Evolutionary conservation across 257 asterid species (phyloP).

Genomic region (Solanum pinnatisectum): DNA sequence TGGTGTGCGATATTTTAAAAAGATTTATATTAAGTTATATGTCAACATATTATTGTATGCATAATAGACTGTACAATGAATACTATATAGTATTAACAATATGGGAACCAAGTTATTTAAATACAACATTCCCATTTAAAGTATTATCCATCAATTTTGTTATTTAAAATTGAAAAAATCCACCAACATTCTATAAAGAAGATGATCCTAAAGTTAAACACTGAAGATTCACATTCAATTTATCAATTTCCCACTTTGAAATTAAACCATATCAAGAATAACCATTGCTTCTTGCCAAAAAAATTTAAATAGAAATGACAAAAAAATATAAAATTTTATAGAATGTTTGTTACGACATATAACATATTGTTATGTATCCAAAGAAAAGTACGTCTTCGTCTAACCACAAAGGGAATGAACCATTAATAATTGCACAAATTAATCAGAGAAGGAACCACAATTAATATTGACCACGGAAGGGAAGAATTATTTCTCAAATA

Average conservation of each 20-base stretch:
- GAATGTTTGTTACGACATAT: neutral
- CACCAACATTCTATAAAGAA: neutral
- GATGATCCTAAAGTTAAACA: neutral
- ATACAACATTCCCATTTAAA: neutral
- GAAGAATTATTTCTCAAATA: neutral
- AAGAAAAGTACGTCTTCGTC: neutral
- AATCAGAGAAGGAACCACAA: neutral
- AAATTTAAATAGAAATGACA: neutral
- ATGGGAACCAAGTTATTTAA: neutral
- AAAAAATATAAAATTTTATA: neutral
- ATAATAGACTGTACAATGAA: neutral
- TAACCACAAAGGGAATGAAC: neutral
- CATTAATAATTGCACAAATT: neutral
- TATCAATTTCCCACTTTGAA: neutral
- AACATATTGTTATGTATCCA: neutral
- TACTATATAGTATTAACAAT: neutral
- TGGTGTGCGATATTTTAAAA: neutral
- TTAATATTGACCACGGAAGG: neutral
- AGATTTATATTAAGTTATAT: neutral
- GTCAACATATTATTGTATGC: neutral
- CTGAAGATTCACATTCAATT: neutral
- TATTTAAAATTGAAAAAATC: neutral
- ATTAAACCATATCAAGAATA: neutral
- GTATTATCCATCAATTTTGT: neutral
- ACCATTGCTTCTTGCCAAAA: neutral